phyloP scores from a whole-genome alignment of 192 early-diverging fungal species.

The Kappamyces sp. region DNA sequence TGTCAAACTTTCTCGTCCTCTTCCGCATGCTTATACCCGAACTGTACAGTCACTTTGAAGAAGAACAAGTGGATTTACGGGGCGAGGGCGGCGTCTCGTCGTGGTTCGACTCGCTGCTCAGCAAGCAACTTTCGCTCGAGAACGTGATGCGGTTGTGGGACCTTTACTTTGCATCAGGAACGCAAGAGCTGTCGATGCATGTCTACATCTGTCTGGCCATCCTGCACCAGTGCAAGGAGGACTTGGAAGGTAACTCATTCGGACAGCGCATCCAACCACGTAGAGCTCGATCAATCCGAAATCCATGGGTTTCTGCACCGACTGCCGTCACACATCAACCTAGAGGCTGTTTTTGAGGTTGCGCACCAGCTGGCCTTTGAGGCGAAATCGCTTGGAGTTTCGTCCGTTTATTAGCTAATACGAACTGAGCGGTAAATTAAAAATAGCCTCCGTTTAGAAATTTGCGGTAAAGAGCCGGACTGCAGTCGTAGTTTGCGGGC shows the following conservation, averaged over 20 bases:
- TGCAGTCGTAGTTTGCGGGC: no score
- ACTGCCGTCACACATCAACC: slow-evolving; percentile 43
- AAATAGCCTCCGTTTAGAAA: no score
- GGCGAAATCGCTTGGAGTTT: no score
- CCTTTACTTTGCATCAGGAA: slow-evolving; percentile 68
- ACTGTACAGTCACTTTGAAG: slow-evolving; percentile 89
- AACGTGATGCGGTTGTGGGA: slow-evolving; percentile 80
- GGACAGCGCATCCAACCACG: neutral
- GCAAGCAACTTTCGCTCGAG: slow-evolving; percentile 77
- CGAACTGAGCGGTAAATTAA: no score
- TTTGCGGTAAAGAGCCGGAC: no score
- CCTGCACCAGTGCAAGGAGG: slow-evolving; percentile 64
- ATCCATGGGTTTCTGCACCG: slow-evolving; percentile 76
- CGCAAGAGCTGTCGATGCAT: slow-evolving; percentile 71
- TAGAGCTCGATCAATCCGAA: slow-evolving; percentile 82
- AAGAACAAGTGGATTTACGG: slow-evolving; percentile 81
- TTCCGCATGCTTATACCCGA: slow-evolving; percentile 81
- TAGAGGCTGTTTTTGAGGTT: no score
- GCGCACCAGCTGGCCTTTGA: no score
- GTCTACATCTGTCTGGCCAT: slow-evolving; percentile 86
- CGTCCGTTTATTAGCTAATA: no score
- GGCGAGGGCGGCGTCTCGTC: slow-evolving; percentile 74
- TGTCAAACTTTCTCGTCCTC: slow-evolving; percentile 80
- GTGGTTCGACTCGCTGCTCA: slow-evolving; percentile 73
- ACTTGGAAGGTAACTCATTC: slow-evolving; percentile 50